Conservation (phyloP, 2,329 filamentous ascomycete genomes). For the Hysterium pulicare region DNA sequence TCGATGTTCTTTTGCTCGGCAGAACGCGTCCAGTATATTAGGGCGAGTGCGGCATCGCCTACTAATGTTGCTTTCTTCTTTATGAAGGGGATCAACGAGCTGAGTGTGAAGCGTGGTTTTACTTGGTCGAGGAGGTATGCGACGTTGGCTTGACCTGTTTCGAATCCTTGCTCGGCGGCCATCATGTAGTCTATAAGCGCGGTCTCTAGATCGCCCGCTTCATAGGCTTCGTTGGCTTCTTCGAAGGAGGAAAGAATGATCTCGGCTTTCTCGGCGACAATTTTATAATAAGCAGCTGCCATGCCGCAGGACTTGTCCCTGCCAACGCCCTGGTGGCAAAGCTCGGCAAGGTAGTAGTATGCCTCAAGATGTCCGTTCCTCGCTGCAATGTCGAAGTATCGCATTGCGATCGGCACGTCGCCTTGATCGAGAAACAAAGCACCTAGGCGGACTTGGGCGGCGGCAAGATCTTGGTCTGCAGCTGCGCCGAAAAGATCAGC, state of each 20-base stretch:
- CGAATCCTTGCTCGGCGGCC: slow-evolving; percentile 89
- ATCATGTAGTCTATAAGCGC: slow-evolving; percentile 80
- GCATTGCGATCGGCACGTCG: slow-evolving; percentile 72
- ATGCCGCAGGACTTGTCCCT: slow-evolving; percentile 74
- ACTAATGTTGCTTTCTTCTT: slow-evolving; percentile 46
- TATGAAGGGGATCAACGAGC: slow-evolving; percentile 50
- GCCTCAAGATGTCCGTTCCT: slow-evolving; percentile 82
- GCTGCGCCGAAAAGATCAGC: slow-evolving; percentile 73
- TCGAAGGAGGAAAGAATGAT: slow-evolving; percentile 76
- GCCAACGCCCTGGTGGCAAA: slow-evolving; percentile 76
- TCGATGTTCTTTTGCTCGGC: slow-evolving; percentile 92
- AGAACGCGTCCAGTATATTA: slow-evolving; percentile 94
- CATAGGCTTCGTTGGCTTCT: slow-evolving; percentile 80
- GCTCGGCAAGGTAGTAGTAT: slow-evolving; percentile 87
- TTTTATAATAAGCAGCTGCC: slow-evolving; percentile 80
- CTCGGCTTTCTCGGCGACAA: slow-evolving; percentile 86
- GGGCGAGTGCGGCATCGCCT: slow-evolving; percentile 62
- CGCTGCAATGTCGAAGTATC: slow-evolving; percentile 84
- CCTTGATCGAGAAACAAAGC: slow-evolving; percentile 85
- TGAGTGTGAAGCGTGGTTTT: slow-evolving; percentile 48
- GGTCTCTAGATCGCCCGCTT: slow-evolving; percentile 72
- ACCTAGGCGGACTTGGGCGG: slow-evolving; percentile 79
- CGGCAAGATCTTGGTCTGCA: slow-evolving; percentile 75
- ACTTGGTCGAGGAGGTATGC: slow-evolving; percentile 77
- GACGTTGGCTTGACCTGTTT: slow-evolving; percentile 84